These are phyloP conservation scores for Przewalskia tangutica DNA, from an alignment of 257 asterid species.

Conservation along the genomic window DNA sequence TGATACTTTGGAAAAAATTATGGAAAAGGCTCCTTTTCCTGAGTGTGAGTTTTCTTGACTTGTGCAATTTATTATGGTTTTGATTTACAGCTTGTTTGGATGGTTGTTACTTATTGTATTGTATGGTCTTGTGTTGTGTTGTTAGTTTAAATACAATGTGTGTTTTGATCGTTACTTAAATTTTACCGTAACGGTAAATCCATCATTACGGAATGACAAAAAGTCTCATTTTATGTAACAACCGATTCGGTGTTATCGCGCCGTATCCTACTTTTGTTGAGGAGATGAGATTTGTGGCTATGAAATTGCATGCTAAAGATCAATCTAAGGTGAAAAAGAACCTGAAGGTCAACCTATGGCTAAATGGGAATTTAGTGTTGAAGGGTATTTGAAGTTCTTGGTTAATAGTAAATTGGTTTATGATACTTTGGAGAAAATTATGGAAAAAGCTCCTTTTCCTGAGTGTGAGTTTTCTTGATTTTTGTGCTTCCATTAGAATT, in stretches of 20 bases:
- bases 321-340: constrained; percentile 88
- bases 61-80: too few relatives aligned
- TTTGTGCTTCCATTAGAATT: background rate
- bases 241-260: too few relatives aligned
- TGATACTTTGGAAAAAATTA: constrained; percentile 79
- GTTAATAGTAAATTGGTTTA: constrained; percentile 86
- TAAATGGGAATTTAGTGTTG: constrained; percentile 66
- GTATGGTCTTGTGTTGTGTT: too few relatives aligned
- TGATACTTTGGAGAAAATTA: constrained; percentile 34
- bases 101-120: too few relatives aligned
- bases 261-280: constrained; percentile 65
- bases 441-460: constrained; percentile 51
- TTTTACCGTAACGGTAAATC: too few relatives aligned
- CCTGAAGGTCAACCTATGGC: constrained; percentile 56
- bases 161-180: too few relatives aligned
- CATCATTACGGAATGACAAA: constrained; percentile 30
- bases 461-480: constrained; percentile 47
- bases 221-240: constrained; percentile 10
- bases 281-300: constrained; percentile 96
- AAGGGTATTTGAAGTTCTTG: constrained; percentile 88
- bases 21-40: constrained; percentile 51
- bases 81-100: too few relatives aligned
- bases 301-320: constrained; percentile 78
- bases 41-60: constrained; percentile 47
- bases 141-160: too few relatives aligned